Evolutionary conservation across 2,329 filamentous ascomycete genomes (phyloP).

Genomic region (Pseudogymnoascus sp.): DNA sequence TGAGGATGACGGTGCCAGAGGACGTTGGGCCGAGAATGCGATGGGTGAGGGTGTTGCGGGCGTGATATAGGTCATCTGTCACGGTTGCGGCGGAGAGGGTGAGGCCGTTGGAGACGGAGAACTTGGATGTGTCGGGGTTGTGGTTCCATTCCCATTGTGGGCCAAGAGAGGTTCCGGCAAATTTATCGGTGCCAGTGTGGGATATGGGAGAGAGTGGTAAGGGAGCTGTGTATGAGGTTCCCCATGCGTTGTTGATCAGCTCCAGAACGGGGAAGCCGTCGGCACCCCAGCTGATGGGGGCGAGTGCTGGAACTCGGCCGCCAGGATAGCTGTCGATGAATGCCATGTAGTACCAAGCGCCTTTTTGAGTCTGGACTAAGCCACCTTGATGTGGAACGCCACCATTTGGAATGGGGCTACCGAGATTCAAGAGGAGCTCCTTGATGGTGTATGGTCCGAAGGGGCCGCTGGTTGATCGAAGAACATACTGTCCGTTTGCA

Average conservation of each 20-base stretch:
- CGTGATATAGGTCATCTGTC: slow-evolving; percentile 42
- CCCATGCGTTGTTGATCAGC: slow-evolving; percentile 41
- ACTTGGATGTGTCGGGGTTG: slow-evolving; percentile 47
- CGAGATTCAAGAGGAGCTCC: slow-evolving; percentile 36
- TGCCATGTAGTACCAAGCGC: slow-evolving; percentile 52
- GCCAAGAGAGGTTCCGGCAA: slow-evolving; percentile 35
- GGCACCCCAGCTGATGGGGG: slow-evolving; percentile 43
- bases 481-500: slow-evolving; percentile 36
- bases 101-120: slow-evolving; percentile 37
- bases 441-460: slow-evolving; percentile 46
- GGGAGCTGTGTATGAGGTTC: slow-evolving; percentile 36
- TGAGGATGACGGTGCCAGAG: slow-evolving; percentile 42
- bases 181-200: slow-evolving; percentile 39
- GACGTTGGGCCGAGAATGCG: slow-evolving; percentile 39
- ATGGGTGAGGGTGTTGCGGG: slow-evolving; percentile 42
- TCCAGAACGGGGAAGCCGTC: slow-evolving; percentile 46
- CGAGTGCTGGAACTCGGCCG: slow-evolving; percentile 50
- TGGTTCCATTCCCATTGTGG: slow-evolving; percentile 56
- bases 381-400: slow-evolving; percentile 49
- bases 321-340: slow-evolving; percentile 50
- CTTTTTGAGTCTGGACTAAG: slow-evolving; percentile 43
- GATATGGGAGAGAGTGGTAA: slow-evolving; percentile 24
- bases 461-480: slow-evolving; percentile 41
- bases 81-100: slow-evolving; percentile 43
- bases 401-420: slow-evolving; percentile 37